phyloP scores from a whole-genome alignment of 2,329 filamentous ascomycete species.

The Penicillium sp. region DNA sequence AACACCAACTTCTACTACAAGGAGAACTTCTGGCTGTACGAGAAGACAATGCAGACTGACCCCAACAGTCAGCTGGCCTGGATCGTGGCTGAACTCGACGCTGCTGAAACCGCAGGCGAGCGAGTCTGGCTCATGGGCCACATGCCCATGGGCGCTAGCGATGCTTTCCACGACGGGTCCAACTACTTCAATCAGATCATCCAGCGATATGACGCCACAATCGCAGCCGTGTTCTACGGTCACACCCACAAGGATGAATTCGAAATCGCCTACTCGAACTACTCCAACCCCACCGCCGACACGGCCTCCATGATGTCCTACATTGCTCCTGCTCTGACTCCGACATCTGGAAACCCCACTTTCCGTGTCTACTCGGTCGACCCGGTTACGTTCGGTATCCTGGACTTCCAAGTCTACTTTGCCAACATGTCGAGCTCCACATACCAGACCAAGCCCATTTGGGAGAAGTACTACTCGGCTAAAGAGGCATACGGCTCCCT shows the following conservation, averaged over 20 bases:
- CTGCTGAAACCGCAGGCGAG: conserved; percentile 53
- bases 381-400: conserved; percentile 54
- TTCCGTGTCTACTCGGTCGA: conserved; percentile 61
- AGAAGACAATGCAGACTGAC: conserved; percentile 50
- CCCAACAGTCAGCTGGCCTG: conserved; percentile 54
- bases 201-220: conserved; percentile 16
- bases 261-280: conserved; percentile 51
- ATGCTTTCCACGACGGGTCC: conserved; percentile 16
- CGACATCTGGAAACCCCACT: conserved; percentile 55
- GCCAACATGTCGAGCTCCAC: conserved; percentile 50
- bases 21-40: conserved; percentile 57
- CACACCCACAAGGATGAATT: conserved; percentile 20
- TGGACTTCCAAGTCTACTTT: conserved; percentile 55
- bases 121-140: conserved; percentile 59
- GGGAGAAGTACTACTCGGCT: conserved; percentile 57
- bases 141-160: conserved; percentile 50
- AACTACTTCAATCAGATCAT: conserved; percentile 19
- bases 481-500: conserved; percentile 54
- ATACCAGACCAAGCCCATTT: conserved; percentile 51
- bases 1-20: conserved; percentile 50
- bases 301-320: conserved; percentile 54
- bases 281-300: conserved; percentile 39
- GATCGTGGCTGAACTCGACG: conserved; percentile 54
- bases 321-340: conserved; percentile 55
- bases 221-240: conserved; percentile 14